A percentile compares a stretch with the other conserved stretches of the same genome.
Evolutionary conservation across 2,329 filamentous ascomycete species (phyloP).

Genomic region (Dactylellina parvicollis): DNA sequence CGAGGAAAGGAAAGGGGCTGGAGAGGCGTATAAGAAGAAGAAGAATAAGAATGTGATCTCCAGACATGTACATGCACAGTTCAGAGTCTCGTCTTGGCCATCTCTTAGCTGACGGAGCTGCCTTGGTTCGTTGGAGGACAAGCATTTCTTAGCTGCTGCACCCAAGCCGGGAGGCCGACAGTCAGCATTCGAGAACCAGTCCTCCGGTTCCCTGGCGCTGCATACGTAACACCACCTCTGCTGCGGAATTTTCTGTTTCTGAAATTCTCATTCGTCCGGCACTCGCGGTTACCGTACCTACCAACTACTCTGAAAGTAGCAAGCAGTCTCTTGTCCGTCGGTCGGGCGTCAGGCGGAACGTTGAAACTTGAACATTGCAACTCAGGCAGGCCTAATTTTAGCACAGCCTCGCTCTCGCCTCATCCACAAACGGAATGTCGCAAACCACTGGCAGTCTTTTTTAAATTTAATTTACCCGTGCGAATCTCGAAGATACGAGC

Average conservation of each 20-base stretch:
- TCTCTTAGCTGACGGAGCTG: not conserved
- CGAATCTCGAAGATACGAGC: too few species aligned
- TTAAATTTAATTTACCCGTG: too few species aligned
- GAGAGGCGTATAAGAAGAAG: too few species aligned
- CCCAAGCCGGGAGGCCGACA: not conserved
- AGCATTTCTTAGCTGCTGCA: conserved; percentile 9
- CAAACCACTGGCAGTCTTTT: not conserved
- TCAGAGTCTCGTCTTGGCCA: not conserved
- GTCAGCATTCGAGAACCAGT: not conserved
- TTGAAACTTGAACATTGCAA: not conserved
- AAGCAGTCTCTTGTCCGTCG: not conserved
- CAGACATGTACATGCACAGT: too few species aligned
- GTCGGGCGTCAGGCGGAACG: conserved; percentile 16
- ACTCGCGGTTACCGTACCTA: not conserved
- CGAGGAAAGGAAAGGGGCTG: not conserved
- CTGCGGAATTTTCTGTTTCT: conserved; percentile 2
- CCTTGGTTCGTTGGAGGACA: not conserved
- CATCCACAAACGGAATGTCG: not conserved
- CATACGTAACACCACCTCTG: conserved; percentile 3
- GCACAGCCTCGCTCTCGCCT: conserved; percentile 8
- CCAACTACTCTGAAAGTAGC: not conserved
- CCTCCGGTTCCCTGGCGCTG: not conserved
- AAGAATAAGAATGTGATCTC: conserved; percentile 1
- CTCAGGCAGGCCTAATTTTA: conserved; percentile 15
- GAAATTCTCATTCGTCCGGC: not conserved